A percentile compares a stretch with the other conserved stretches of the same genome.
These are phyloP conservation scores for Rhodotorula sp. DNA, from an alignment of 1,284 basidiomycete genomes.

Conservation along the genomic window DNA sequence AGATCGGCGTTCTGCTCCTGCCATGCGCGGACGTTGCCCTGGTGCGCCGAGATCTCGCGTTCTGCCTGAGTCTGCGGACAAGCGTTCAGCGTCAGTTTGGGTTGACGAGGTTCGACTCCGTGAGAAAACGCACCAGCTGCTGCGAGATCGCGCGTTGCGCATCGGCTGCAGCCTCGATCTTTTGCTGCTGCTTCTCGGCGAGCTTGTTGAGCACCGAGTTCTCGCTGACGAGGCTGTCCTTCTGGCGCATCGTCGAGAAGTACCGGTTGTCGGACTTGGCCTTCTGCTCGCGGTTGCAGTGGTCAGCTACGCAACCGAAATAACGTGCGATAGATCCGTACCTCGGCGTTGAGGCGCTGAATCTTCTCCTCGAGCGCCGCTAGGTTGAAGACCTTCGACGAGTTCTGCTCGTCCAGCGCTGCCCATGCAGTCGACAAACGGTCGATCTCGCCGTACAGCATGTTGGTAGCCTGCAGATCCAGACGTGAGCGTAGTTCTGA, in stretches of 20 bases:
- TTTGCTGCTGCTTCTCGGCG: conserved; percentile 75
- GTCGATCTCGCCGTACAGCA: conserved; percentile 82
- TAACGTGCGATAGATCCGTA: background rate
- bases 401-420: conserved; percentile 75
- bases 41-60: conserved; percentile 55
- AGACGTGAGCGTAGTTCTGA: background rate
- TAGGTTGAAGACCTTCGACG: conserved; percentile 81
- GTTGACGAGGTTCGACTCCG: background rate
- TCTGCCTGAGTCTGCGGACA: conserved; percentile 57
- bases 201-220: conserved; percentile 66
- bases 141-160: conserved; percentile 62
- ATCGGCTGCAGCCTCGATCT: conserved; percentile 69
- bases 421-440: conserved; percentile 85
- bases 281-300: conserved; percentile 57
- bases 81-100: background rate
- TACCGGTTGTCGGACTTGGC: conserved; percentile 95
- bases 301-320: conserved; percentile 38
- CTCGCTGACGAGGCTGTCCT: conserved; percentile 78
- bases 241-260: conserved; percentile 84
- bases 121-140: conserved; percentile 60
- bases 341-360: conserved; percentile 52
- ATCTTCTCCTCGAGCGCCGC: conserved; percentile 74
- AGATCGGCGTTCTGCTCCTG: conserved; percentile 54
- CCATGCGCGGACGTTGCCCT: conserved; percentile 53
- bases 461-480: conserved; percentile 63